Evolutionary conservation across 1,139 yeast species (phyloP).

Genomic region (Suhomyces kunorum): DNA sequence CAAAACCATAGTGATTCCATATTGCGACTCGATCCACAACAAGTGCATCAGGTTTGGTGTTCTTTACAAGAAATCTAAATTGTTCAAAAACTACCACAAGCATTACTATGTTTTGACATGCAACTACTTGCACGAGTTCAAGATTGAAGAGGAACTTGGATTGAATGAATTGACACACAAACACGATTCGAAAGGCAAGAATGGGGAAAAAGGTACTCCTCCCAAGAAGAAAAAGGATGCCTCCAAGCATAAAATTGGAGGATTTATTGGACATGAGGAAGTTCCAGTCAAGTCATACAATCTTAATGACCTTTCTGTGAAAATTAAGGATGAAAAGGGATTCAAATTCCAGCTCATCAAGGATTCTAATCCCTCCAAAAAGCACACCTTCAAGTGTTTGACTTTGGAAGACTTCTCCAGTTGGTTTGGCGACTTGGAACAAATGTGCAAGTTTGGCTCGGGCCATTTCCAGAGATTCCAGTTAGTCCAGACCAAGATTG

Average conservation of each 20-base stretch:
- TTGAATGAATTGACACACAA: neutral
- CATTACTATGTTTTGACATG: constrained; percentile 45
- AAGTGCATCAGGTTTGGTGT: constrained; percentile 48
- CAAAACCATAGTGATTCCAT: constrained; percentile 36
- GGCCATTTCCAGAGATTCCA: constrained; percentile 38
- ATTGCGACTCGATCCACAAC: constrained; percentile 41
- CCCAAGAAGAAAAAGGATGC: constrained; percentile 13
- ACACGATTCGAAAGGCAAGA: neutral
- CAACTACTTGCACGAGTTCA: constrained; percentile 49
- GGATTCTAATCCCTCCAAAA: constrained; percentile 31
- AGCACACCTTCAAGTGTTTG: constrained; percentile 43
- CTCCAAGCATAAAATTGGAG: constrained; percentile 40
- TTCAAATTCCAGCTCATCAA: constrained; percentile 40
- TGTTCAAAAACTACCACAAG: constrained; percentile 43
- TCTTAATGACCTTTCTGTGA: constrained; percentile 40
- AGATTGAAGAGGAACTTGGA: constrained; percentile 29
- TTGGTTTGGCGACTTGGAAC: constrained; percentile 45
- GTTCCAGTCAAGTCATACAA: constrained; percentile 46
- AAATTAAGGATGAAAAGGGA: constrained; percentile 35
- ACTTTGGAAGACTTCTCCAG: constrained; percentile 31
- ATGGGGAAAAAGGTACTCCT: constrained; percentile 6
- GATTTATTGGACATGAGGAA: constrained; percentile 45
- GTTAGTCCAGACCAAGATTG: constrained; percentile 34
- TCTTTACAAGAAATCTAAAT: constrained; percentile 45
- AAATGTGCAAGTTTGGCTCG: constrained; percentile 39